Percentiles rank a stretch among this genome's conserved stretches.
Conservation (phyloP, 331 rosid species). For the Cydonia oblonga region DNA sequence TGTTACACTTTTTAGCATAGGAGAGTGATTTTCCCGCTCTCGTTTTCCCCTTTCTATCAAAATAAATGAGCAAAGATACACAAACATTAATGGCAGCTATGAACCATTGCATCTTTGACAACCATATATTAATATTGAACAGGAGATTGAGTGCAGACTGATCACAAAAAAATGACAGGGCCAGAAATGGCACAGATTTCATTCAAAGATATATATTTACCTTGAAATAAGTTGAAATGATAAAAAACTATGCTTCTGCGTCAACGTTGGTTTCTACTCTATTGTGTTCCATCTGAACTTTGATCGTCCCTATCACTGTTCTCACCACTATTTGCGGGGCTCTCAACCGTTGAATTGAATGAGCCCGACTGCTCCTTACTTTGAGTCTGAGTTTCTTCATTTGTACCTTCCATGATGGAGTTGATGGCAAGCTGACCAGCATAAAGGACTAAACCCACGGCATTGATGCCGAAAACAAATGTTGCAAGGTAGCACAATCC, state of each 20-base stretch:
- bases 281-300: conserved; percentile 42
- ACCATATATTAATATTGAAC: background rate
- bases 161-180: background rate
- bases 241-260: conserved; percentile 16
- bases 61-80: background rate
- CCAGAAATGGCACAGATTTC: background rate
- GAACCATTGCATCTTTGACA: conserved; percentile 1
- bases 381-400: conserved; percentile 30
- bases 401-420: conserved; percentile 37
- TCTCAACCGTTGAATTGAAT: conserved; percentile 31
- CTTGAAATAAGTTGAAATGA: background rate
- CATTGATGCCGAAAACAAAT: conserved; percentile 75
- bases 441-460: conserved; percentile 73
- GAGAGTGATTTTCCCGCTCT: background rate
- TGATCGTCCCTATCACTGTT: conserved; percentile 33
- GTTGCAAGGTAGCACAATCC: conserved; percentile 92
- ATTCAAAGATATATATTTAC: background rate
- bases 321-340: conserved; percentile 13
- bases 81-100: background rate
- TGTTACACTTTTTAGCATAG: background rate
- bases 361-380: conserved; percentile 30
- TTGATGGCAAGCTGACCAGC: conserved; percentile 77
- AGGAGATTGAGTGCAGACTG: background rate
- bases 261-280: conserved; percentile 8
- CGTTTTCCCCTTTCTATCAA: background rate